phyloP scores from a whole-genome alignment of 371 early-diverging fungal species.

The Nematocida ausubeli region DNA sequence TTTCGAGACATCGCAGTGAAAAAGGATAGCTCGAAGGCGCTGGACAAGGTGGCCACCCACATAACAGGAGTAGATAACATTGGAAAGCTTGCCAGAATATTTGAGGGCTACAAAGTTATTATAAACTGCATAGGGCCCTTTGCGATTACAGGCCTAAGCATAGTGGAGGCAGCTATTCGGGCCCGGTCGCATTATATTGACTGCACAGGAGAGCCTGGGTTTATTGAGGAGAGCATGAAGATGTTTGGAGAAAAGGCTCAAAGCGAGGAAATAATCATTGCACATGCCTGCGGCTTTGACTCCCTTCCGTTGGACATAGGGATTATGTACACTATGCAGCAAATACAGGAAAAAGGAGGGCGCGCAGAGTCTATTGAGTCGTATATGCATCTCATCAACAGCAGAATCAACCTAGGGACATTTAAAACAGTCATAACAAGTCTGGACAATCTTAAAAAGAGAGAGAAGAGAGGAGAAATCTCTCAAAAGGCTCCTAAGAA shows the following conservation, averaged over 20 bases:
- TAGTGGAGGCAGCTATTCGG: slow-evolving; percentile 77
- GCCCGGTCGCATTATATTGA: slow-evolving; percentile 80
- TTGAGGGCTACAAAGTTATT: slow-evolving; percentile 72
- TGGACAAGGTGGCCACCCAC: slow-evolving; percentile 59
- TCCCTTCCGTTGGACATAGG: slow-evolving; percentile 75
- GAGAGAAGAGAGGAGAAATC: slow-evolving; percentile 2
- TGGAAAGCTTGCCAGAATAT: slow-evolving; percentile 70
- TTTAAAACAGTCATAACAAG: slow-evolving; percentile 53
- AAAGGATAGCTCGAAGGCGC: slow-evolving; percentile 49
- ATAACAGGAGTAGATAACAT: slow-evolving; percentile 72
- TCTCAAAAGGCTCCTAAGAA: slow-evolving; percentile 6
- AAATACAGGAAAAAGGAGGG: slow-evolving; percentile 7
- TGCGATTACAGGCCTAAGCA: slow-evolving; percentile 73
- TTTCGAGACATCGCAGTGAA: slow-evolving; percentile 8
- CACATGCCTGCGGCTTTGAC: slow-evolving; percentile 82
- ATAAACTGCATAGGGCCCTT: slow-evolving; percentile 80
- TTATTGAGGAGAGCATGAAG: slow-evolving; percentile 72
- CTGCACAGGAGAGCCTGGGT: slow-evolving; percentile 77
- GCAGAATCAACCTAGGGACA: slow-evolving; percentile 51
- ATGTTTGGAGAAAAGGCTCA: slow-evolving; percentile 72
- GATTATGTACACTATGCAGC: slow-evolving; percentile 35
- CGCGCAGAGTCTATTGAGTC: slow-evolving; percentile 20
- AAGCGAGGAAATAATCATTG: slow-evolving; percentile 71
- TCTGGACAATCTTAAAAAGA: slow-evolving; percentile 17
- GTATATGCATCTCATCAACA: slow-evolving; percentile 30